Conservation (phyloP, 305 asterid genomes). For the Fraxinus xanthoxyloides region DNA sequence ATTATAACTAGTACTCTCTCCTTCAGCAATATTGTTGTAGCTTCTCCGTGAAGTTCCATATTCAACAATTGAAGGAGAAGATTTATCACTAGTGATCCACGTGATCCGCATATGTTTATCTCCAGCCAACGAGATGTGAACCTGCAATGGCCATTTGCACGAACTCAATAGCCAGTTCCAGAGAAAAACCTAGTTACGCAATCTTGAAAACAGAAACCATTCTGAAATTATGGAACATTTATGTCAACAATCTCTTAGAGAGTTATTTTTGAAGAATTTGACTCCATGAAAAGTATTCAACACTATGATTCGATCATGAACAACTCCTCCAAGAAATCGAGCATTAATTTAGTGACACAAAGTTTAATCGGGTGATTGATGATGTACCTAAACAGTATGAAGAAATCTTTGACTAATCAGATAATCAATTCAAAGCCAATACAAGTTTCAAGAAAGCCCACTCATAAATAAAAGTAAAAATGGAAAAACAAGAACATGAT, state of each 20-base stretch:
- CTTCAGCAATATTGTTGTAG: constrained; percentile 48
- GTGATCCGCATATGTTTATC: constrained; percentile 67
- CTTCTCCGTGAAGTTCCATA: constrained; percentile 66
- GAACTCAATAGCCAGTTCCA: neutral
- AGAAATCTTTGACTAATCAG: neutral
- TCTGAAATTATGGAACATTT: neutral
- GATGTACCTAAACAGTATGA: neutral
- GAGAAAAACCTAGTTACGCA: neutral
- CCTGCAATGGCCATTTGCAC: constrained; percentile 42
- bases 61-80: constrained; percentile 61
- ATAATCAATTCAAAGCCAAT: neutral
- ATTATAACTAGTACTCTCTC: constrained; percentile 64
- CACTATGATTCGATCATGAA: neutral
- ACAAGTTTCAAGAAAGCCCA: neutral
- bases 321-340: neutral
- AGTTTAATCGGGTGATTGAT: neutral
- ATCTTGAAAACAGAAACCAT: neutral
- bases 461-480: neutral
- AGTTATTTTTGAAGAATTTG: neutral
- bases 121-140: constrained; percentile 93
- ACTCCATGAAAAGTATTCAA: neutral
- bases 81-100: constrained; percentile 57
- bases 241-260: neutral
- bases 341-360: neutral
- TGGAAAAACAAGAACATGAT: neutral